Evolutionary conservation across 73 alveolate genomes (phyloP).

Genomic region (Durusdinium trenchii): DNA sequence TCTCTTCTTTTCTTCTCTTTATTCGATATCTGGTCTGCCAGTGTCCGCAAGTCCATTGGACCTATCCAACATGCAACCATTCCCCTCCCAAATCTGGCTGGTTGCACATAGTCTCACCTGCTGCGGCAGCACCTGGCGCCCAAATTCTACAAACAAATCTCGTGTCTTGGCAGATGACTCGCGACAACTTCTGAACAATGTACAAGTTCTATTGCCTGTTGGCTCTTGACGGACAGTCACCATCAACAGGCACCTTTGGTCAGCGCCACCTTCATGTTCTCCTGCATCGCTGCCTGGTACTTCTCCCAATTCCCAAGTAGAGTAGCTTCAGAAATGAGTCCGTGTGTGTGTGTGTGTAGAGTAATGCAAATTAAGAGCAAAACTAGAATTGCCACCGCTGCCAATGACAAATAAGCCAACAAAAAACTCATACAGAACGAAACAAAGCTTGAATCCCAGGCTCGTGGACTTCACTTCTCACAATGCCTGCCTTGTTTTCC

Average conservation of each 20-base stretch:
- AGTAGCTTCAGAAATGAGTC: too few relatives aligned
- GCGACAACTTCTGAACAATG: background rate
- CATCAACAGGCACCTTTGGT: constrained; percentile 30
- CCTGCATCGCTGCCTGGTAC: constrained; percentile 80
- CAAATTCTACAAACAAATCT: background rate
- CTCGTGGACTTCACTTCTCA: too few relatives aligned
- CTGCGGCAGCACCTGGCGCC: constrained; percentile 76
- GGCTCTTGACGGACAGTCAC: too few relatives aligned
- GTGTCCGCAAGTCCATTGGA: background rate
- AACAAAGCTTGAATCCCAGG: too few relatives aligned
- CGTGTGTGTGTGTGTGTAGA: too few relatives aligned
- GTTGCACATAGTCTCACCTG: constrained; percentile 80
- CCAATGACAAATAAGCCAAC: too few relatives aligned
- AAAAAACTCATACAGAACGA: too few relatives aligned
- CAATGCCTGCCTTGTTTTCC: too few relatives aligned
- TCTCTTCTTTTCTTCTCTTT: too few relatives aligned
- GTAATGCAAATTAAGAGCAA: too few relatives aligned
- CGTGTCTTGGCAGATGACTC: background rate
- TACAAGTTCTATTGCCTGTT: background rate
- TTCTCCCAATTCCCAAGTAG: background rate
- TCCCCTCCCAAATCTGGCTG: background rate
- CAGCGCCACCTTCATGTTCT: constrained; percentile 84
- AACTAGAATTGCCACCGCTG: too few relatives aligned
- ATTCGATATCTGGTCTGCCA: background rate
- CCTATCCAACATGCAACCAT: background rate